Conservation (phyloP, 306 rosid genomes). For the Hylodesmum podocarpum region DNA sequence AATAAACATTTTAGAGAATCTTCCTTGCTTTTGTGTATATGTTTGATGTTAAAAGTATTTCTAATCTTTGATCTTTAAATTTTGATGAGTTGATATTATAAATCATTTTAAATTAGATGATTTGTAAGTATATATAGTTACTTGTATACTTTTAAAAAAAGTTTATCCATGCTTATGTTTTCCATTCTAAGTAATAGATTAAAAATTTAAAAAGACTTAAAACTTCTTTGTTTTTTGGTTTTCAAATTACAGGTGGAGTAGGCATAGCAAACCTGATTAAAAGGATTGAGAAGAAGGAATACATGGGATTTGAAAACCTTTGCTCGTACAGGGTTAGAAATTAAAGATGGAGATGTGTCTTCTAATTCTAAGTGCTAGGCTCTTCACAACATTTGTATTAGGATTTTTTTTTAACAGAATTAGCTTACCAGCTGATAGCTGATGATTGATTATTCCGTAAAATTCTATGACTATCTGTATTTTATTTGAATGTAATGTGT, state of each 20-base stretch:
- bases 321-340: slow-evolving; percentile 24
- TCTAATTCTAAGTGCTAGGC: neutral
- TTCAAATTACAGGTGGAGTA: slow-evolving; percentile 53
- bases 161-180: neutral
- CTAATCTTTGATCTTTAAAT: neutral
- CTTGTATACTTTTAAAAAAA: neutral
- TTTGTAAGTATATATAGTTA: neutral
- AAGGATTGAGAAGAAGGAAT: slow-evolving; percentile 51
- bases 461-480: neutral
- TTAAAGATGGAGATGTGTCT: neutral
- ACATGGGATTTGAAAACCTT: slow-evolving; percentile 59
- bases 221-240: neutral
- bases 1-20: neutral
- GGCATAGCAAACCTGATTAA: slow-evolving; percentile 67
- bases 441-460: neutral
- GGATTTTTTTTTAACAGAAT: too few relatives aligned
- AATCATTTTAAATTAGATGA: neutral
- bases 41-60: neutral
- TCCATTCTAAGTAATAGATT: neutral
- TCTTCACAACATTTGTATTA: neutral
- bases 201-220: neutral
- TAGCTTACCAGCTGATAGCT: too few relatives aligned
- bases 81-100: neutral
- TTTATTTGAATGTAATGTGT: too few relatives aligned
- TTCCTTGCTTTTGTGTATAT: neutral